Conservation (phyloP, 805 yeast species). For the Cyberlindnera nakhonratchasimensis region DNA sequence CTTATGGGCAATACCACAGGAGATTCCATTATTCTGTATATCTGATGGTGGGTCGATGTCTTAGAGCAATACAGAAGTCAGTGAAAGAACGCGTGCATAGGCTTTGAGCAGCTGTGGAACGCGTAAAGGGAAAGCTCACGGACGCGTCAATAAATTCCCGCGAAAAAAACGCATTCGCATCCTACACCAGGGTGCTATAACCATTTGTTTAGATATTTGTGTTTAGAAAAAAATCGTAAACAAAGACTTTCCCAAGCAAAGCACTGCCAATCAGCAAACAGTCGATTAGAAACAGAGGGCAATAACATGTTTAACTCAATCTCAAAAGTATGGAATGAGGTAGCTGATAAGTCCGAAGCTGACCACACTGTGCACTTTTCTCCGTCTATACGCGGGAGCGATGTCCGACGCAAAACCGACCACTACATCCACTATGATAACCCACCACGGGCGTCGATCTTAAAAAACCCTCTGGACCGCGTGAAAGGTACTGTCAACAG, state of each 20-base stretch:
- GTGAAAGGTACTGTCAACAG: conserved; percentile 6
- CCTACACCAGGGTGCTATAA: not conserved
- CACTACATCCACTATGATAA: conserved; percentile 21
- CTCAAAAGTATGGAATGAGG: conserved; percentile 25
- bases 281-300: not conserved
- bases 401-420: not conserved
- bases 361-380: conserved; percentile 15
- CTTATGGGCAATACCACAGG: conserved; percentile 62
- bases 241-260: conserved; percentile 3
- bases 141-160: conserved; percentile 7
- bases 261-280: not conserved
- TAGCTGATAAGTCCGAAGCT: conserved; percentile 16
- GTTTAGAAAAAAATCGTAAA: conserved; percentile 2
- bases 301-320: conserved; percentile 22
- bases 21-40: conserved; percentile 9
- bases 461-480: conserved; percentile 11
- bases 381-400: conserved; percentile 11
- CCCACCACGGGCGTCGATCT: not conserved
- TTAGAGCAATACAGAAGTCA: too few species aligned
- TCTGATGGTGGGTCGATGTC: not conserved
- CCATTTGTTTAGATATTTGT: conserved; percentile 4
- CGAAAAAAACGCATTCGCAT: conserved; percentile 6
- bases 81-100: not conserved
- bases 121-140: not conserved
- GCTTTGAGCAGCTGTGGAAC: not conserved